Evolutionary conservation across 1,284 basidiomycete species (phyloP).

Genomic region (Trametes polyzona): DNA sequence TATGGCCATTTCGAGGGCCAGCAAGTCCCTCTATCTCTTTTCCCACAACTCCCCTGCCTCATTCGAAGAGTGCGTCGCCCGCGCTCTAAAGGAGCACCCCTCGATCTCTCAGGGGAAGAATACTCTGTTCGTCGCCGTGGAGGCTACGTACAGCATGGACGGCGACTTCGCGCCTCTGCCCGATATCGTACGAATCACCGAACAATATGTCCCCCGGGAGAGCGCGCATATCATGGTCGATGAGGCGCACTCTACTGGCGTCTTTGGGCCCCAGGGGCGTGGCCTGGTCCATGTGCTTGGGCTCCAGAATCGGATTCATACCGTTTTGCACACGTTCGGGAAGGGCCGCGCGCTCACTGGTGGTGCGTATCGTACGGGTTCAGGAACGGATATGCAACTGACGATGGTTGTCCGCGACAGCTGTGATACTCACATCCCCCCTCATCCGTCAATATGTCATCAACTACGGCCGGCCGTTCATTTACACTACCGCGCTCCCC

Average conservation of each 20-base stretch:
- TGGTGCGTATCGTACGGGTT: constrained; percentile 48
- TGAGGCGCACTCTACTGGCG: constrained; percentile 84
- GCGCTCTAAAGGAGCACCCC: constrained; percentile 35
- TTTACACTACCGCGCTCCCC: constrained; percentile 83
- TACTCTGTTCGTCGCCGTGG: constrained; percentile 68
- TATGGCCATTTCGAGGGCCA: constrained; percentile 63
- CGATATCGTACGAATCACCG: constrained; percentile 43
- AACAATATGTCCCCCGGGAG: constrained; percentile 48
- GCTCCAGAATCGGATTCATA: constrained; percentile 49
- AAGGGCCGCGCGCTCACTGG: constrained; percentile 71
- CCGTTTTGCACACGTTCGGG: constrained; percentile 66
- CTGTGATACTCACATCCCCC: constrained; percentile 73
- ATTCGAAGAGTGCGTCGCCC: constrained; percentile 46
- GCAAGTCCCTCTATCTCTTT: constrained; percentile 49
- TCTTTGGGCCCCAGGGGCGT: constrained; percentile 77
- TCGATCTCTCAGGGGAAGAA: constrained; percentile 36
- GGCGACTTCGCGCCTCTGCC: constrained; percentile 81
- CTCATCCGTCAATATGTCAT: constrained; percentile 82
- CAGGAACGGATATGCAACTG: neutral
- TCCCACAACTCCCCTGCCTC: constrained; percentile 67
- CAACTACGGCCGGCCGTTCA: constrained; percentile 89
- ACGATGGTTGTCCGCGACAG: constrained; percentile 45
- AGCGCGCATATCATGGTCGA: constrained; percentile 77
- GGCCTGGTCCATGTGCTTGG: constrained; percentile 67
- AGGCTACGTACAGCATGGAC: constrained; percentile 82